Conservation (phyloP, 345 rosid genomes). For the Rhodomyrtus tomentosa region DNA sequence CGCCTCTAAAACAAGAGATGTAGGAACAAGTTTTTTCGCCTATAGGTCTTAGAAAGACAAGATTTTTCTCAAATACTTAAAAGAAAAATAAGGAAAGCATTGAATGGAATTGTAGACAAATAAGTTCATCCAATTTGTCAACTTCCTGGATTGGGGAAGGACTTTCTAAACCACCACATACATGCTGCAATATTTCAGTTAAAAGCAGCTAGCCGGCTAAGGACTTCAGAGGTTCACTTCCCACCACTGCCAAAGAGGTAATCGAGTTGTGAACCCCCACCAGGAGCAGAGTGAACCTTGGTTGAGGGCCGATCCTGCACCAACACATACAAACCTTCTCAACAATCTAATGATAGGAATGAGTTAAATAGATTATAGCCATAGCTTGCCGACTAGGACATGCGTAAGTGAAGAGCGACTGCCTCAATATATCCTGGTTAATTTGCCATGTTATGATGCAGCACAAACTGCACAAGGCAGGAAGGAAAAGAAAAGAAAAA, state of each 20-base stretch:
- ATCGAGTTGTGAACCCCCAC: constrained; percentile 6
- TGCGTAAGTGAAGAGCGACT: background rate
- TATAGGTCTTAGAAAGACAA: background rate
- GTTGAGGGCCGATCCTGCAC: constrained; percentile 11
- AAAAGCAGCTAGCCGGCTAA: background rate
- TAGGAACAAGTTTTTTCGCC: background rate
- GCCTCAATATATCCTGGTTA: background rate
- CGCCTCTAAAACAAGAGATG: background rate
- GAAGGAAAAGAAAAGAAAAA: background rate
- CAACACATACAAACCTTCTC: background rate
- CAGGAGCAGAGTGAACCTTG: constrained; percentile 11
- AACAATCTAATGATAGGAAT: background rate
- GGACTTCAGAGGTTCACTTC: background rate
- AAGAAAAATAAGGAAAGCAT: background rate
- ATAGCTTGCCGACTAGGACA: background rate
- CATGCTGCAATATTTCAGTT: background rate
- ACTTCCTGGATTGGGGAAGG: background rate
- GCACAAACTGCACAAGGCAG: background rate
- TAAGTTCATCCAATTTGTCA: background rate
- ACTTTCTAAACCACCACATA: background rate
- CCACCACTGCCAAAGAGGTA: constrained; percentile 7
- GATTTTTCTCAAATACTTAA: background rate
- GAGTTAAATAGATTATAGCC: background rate
- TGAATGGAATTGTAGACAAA: background rate
- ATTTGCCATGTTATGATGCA: background rate